Conservation (phyloP, 179 eudicot genomes). For the Spinacia oleracea region DNA sequence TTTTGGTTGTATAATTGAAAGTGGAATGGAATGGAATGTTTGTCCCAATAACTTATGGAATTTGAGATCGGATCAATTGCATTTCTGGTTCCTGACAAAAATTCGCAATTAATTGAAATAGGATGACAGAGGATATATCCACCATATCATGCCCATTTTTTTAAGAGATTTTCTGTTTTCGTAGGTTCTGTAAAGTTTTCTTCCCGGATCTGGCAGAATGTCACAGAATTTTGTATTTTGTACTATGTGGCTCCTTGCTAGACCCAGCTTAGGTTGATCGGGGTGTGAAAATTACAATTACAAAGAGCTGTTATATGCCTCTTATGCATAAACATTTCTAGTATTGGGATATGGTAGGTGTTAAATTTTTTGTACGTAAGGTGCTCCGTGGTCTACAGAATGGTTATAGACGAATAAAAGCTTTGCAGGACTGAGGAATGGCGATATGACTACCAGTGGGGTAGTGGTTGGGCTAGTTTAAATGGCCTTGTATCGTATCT, state of each 20-base stretch:
- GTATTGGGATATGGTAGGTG: neutral
- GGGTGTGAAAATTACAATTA: neutral
- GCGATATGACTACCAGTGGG: neutral
- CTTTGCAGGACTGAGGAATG: neutral
- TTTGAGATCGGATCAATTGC: neutral
- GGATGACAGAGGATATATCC: neutral
- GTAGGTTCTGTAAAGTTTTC: neutral
- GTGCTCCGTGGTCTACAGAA: neutral
- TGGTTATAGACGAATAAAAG: neutral
- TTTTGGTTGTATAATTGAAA: neutral
- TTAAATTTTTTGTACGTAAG: neutral
- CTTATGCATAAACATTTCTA: neutral
- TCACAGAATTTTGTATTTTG: neutral
- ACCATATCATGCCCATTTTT: neutral
- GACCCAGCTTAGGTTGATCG: neutral
- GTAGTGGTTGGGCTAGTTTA: neutral
- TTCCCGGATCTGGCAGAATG: neutral
- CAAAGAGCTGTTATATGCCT: neutral
- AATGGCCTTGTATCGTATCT: neutral
- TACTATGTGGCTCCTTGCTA: neutral
- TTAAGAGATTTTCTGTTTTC: neutral
- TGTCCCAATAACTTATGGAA: neutral
- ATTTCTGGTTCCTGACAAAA: neutral
- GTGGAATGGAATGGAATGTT: neutral
- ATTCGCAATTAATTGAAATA: neutral